Conservation (phyloP, 768 basidiomycete genomes). For the Austroboletus eburneus region DNA sequence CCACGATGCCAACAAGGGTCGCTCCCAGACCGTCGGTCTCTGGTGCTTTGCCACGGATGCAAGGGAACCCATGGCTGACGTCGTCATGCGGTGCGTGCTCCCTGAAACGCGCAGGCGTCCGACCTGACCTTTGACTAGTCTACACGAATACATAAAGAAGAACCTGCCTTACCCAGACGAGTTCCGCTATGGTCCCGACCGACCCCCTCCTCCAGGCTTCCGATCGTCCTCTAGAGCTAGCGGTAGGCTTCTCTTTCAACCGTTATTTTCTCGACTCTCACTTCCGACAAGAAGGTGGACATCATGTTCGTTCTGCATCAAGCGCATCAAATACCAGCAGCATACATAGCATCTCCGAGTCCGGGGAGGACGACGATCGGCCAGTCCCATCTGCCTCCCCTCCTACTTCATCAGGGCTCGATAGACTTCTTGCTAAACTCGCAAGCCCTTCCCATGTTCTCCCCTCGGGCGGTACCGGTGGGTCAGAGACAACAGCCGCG, state of each 20-base stretch:
- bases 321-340: conserved; percentile 34
- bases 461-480: conserved; percentile 19
- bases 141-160: conserved; percentile 63
- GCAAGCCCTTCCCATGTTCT: conserved; percentile 16
- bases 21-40: conserved; percentile 56
- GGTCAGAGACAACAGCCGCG: conserved; percentile 34
- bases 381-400: conserved; percentile 8
- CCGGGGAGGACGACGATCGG: conserved; percentile 24
- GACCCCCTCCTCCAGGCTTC: conserved; percentile 57
- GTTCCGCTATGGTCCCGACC: conserved; percentile 63
- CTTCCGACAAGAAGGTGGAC: conserved; percentile 16
- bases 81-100: conserved; percentile 57
- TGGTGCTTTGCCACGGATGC: conserved; percentile 73
- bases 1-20: conserved; percentile 50
- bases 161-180: conserved; percentile 69
- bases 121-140: conserved; percentile 31
- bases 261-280: conserved; percentile 5
- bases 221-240: conserved; percentile 30
- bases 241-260: conserved; percentile 11
- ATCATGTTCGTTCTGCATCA: conserved; percentile 28
- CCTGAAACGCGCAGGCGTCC: background rate
- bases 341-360: conserved; percentile 34
- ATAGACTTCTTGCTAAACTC: conserved; percentile 43
- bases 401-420: conserved; percentile 37
- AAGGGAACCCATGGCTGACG: conserved; percentile 67